Evolutionary conservation across 2,329 filamentous ascomycete genomes (phyloP).

Genomic region (Aureobasidium sp.): DNA sequence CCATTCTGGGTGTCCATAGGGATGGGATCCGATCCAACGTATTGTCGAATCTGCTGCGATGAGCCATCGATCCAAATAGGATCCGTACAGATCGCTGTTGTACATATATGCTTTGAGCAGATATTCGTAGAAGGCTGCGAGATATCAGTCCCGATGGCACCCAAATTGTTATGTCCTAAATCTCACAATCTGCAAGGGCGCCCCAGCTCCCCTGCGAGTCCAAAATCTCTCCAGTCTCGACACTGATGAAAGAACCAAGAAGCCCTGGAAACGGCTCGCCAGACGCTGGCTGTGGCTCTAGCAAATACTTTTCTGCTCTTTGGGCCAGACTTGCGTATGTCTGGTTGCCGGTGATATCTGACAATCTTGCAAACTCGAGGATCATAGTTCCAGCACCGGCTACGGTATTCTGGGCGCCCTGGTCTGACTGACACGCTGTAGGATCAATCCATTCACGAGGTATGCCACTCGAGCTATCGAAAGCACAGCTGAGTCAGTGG

Average conservation of each 20-base stretch:
- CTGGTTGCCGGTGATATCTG: conserved; percentile 19
- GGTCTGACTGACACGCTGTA: conserved; percentile 15
- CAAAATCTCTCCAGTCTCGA: conserved; percentile 20
- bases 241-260: conserved; percentile 20
- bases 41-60: conserved; percentile 25
- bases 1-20: conserved; percentile 23
- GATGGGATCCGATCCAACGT: conserved; percentile 21
- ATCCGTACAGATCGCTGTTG: conserved; percentile 19
- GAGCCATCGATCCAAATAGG: conserved; percentile 23
- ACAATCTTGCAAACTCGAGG: conserved; percentile 19
- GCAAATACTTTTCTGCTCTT: conserved; percentile 17
- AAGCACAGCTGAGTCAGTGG: conserved; percentile 18
- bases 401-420: conserved; percentile 17
- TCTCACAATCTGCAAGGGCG: conserved; percentile 21
- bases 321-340: conserved; percentile 17
- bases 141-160: not conserved
- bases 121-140: conserved; percentile 24
- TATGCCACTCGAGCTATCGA: conserved; percentile 16
- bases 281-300: conserved; percentile 15
- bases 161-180: not conserved
- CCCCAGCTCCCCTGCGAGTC: conserved; percentile 25
- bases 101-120: conserved; percentile 27
- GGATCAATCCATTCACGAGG: conserved; percentile 20
- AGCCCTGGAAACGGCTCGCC: conserved; percentile 23
- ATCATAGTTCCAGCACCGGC: conserved; percentile 18